Percentiles rank a stretch among this genome's conserved stretches.
phyloP scores from a whole-genome alignment of 768 basidiomycete species.

The Lepiota venenata region DNA sequence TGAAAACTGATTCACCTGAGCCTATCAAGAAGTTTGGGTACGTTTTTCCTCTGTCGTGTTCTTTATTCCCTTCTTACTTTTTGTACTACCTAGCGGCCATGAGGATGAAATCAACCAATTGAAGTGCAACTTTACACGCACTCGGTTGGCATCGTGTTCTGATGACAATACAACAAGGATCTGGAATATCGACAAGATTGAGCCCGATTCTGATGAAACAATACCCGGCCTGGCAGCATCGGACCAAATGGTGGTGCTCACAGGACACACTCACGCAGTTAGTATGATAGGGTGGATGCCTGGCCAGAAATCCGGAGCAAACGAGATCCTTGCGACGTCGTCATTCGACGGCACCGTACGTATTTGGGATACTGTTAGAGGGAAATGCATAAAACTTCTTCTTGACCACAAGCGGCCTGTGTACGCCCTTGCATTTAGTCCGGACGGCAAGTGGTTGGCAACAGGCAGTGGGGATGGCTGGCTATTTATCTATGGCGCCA shows the following conservation, averaged over 20 bases:
- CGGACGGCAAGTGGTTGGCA: constrained; percentile 66
- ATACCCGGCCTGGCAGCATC: constrained; percentile 39
- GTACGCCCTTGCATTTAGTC: constrained; percentile 74
- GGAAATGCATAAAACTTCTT: constrained; percentile 71
- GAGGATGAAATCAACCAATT: constrained; percentile 76
- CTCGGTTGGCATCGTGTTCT: constrained; percentile 74
- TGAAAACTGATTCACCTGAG: constrained; percentile 47
- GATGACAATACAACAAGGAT: constrained; percentile 78
- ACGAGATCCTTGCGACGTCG: constrained; percentile 69
- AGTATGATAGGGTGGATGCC: constrained; percentile 73
- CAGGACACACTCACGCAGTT: constrained; percentile 65
- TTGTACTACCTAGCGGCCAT: constrained; percentile 53
- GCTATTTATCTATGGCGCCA: constrained; percentile 66
- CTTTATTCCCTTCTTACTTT: not conserved
- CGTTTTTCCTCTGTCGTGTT: constrained; percentile 21
- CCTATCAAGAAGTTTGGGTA: constrained; percentile 65
- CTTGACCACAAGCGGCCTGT: constrained; percentile 68
- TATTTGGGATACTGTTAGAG: constrained; percentile 79
- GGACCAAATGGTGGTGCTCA: constrained; percentile 41
- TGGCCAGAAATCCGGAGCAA: constrained; percentile 36
- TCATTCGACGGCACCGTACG: constrained; percentile 81
- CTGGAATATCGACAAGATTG: constrained; percentile 62
- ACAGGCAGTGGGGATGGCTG: constrained; percentile 81
- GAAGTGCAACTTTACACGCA: constrained; percentile 61
- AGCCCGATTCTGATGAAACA: constrained; percentile 26